Evolutionary conservation across 1,139 yeast species (phyloP).

Genomic region (Sugiyamaella neomexicana): DNA sequence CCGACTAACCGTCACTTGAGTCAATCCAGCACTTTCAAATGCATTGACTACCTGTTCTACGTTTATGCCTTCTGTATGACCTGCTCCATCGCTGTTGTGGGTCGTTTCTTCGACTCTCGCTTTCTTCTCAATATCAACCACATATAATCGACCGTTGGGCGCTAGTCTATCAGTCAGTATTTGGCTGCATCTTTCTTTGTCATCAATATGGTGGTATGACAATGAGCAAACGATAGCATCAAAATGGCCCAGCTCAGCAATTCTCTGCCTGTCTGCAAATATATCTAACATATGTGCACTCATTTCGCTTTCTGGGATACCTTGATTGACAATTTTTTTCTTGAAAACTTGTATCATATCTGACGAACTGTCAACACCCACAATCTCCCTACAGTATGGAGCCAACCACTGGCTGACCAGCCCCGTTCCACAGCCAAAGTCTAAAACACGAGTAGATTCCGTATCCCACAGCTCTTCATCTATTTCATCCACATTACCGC

Average conservation of each 20-base stretch:
- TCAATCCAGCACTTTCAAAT: slow-evolving; percentile 29
- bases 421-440: slow-evolving; percentile 40
- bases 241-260: slow-evolving; percentile 23
- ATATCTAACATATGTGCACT: slow-evolving; percentile 28
- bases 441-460: slow-evolving; percentile 32
- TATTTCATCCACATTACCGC: neutral
- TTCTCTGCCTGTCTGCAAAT: slow-evolving; percentile 19
- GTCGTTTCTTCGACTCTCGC: slow-evolving; percentile 23
- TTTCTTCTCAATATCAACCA: slow-evolving; percentile 30
- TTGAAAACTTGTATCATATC: slow-evolving; percentile 35
- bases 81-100: slow-evolving; percentile 24
- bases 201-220: slow-evolving; percentile 37
- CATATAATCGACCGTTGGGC: slow-evolving; percentile 32
- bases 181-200: slow-evolving; percentile 28
- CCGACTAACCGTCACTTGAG: slow-evolving; percentile 22
- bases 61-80: slow-evolving; percentile 28
- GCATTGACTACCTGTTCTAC: slow-evolving; percentile 21
- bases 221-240: slow-evolving; percentile 35
- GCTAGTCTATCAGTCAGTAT: slow-evolving; percentile 26
- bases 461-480: slow-evolving; percentile 24
- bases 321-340: slow-evolving; percentile 30
- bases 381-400: slow-evolving; percentile 29
- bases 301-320: slow-evolving; percentile 29
- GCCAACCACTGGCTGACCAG: slow-evolving; percentile 33
- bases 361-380: slow-evolving; percentile 37